Percentiles rank a stretch among this genome's conserved stretches.
Evolutionary conservation across 164 flowering plant genomes (phyloP).

Genomic region (Nymphaea colorata): DNA sequence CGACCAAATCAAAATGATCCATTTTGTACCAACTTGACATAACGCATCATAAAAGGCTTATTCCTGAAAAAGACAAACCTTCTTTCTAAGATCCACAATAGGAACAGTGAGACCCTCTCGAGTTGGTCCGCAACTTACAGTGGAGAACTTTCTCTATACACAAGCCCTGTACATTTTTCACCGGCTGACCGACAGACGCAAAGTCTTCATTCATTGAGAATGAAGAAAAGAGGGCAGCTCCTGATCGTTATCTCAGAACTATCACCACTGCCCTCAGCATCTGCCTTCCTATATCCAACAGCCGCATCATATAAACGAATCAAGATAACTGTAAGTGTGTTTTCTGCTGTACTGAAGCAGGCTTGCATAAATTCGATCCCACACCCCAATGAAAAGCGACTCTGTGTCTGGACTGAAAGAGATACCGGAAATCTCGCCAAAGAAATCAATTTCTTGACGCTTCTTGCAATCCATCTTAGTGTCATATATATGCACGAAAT

Average conservation of each 20-base stretch:
- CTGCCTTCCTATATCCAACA: neutral
- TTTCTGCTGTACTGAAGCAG: conserved; percentile 42
- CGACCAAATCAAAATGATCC: no score
- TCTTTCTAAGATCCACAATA: neutral
- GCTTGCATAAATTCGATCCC: conserved; percentile 65
- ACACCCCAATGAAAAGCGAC: conserved; percentile 45
- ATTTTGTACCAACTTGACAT: no score
- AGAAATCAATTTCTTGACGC: conserved; percentile 60
- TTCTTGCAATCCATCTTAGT: conserved; percentile 26
- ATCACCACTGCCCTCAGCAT: neutral
- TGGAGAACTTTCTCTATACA: neutral
- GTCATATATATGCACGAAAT: conserved; percentile 47
- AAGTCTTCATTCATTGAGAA: neutral
- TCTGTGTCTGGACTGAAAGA: conserved; percentile 54
- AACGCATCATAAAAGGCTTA: neutral
- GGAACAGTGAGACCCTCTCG: neutral
- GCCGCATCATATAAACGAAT: conserved; percentile 22
- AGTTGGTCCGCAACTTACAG: neutral
- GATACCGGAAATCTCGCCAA: conserved; percentile 64
- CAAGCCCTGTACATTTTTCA: neutral
- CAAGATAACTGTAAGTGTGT: conserved; percentile 33
- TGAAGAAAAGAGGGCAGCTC: neutral
- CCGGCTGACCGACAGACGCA: neutral
- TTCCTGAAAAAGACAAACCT: neutral
- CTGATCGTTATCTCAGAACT: neutral